phyloP scores from a whole-genome alignment of 1,284 basidiomycete species.

The Pseudozyma thailandica region DNA sequence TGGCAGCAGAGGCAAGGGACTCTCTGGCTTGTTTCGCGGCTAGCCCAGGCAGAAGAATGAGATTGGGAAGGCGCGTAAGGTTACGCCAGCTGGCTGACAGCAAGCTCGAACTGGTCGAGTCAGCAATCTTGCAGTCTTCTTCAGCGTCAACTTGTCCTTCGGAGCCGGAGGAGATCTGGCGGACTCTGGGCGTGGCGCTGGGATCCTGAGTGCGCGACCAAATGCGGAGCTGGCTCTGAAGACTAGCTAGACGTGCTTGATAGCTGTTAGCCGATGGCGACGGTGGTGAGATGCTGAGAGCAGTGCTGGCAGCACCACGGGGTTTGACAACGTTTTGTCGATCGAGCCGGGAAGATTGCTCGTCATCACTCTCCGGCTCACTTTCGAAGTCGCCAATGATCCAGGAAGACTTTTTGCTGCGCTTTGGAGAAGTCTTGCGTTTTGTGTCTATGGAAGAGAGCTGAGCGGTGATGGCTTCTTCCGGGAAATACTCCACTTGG shows the following conservation, averaged over 20 bases:
- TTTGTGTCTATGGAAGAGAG: constrained; percentile 6
- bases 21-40: constrained; percentile 42
- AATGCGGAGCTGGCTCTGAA: constrained; percentile 43
- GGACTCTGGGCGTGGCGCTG: neutral
- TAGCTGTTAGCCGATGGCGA: constrained; percentile 27
- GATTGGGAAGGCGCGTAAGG: constrained; percentile 40
- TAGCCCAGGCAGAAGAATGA: constrained; percentile 47
- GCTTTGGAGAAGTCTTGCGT: constrained; percentile 31
- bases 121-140: constrained; percentile 15
- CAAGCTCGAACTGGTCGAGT: constrained; percentile 16
- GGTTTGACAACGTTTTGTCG: constrained; percentile 1
- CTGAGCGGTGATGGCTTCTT: constrained; percentile 31
- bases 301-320: constrained; percentile 5
- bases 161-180: constrained; percentile 30
- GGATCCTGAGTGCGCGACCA: constrained; percentile 29
- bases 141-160: constrained; percentile 25
- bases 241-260: constrained; percentile 38
- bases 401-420: constrained; percentile 39
- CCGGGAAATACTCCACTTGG: constrained; percentile 41
- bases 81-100: constrained; percentile 51
- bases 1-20: constrained; percentile 15
- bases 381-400: constrained; percentile 48
- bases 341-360: constrained; percentile 8
- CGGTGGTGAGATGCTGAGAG: constrained; percentile 21
- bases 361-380: constrained; percentile 38